phyloP scores from a whole-genome alignment of 2,329 filamentous ascomycete genomes.

The Penicillium sp. region DNA sequence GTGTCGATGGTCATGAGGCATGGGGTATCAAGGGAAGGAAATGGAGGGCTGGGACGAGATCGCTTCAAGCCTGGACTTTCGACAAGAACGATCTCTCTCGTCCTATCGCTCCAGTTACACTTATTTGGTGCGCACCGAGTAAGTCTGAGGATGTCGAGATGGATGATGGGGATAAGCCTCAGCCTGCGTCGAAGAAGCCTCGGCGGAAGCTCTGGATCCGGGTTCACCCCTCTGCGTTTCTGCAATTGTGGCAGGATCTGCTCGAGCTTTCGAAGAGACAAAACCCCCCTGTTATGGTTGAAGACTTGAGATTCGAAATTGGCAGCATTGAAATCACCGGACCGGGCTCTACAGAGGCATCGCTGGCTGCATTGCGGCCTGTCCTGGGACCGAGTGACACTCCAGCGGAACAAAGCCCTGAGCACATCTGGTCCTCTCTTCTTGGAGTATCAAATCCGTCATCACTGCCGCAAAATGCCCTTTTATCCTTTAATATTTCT shows the following conservation, averaged over 20 bases:
- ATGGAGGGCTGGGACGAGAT: conserved; percentile 63
- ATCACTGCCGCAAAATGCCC: conserved; percentile 62
- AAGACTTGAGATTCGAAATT: conserved; percentile 67
- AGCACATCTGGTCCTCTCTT: conserved; percentile 41
- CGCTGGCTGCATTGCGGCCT: conserved; percentile 64
- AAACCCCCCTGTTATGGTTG: conserved; percentile 57
- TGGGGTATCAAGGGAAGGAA: conserved; percentile 63
- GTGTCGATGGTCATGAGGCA: conserved; percentile 54
- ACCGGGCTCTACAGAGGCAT: conserved; percentile 72
- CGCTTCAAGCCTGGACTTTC: conserved; percentile 55
- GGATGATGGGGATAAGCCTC: conserved; percentile 25
- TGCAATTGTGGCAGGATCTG: conserved; percentile 61
- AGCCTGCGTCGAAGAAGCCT: conserved; percentile 26
- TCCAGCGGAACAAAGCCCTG: conserved; percentile 28
- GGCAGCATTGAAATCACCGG: conserved; percentile 67
- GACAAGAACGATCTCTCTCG: conserved; percentile 51
- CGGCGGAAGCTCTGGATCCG: conserved; percentile 62
- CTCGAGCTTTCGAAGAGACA: conserved; percentile 56
- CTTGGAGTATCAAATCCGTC: conserved; percentile 61
- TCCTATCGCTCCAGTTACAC: conserved; percentile 66
- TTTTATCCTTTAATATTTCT: conserved; percentile 67
- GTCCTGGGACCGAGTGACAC: conserved; percentile 18
- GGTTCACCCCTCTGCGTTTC: conserved; percentile 72
- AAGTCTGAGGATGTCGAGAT: conserved; percentile 36
- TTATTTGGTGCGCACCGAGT: conserved; percentile 65